Evolutionary conservation across 805 yeast species (phyloP).

Genomic region (Pichia eremophila): DNA sequence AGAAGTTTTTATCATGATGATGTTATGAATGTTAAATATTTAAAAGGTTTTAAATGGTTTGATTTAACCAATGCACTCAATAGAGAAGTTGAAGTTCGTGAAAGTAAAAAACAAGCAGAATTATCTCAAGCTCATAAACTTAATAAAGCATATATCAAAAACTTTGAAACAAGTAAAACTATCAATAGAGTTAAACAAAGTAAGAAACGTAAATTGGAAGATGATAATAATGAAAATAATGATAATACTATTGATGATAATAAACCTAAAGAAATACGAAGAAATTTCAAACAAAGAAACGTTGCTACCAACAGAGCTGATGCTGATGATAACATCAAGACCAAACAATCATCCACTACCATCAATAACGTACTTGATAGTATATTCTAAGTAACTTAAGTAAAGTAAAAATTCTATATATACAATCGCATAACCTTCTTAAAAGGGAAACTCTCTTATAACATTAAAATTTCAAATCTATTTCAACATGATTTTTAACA

Average conservation of each 20-base stretch:
- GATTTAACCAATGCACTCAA: constrained; percentile 91
- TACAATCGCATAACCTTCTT: neutral
- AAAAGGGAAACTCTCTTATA: no score
- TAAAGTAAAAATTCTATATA: no score
- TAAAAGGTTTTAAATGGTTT: constrained; percentile 90
- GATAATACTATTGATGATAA: neutral
- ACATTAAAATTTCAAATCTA: no score
- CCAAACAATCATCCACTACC: constrained; percentile 17
- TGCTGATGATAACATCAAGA: constrained; percentile 41
- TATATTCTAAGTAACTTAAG: constrained; percentile 31
- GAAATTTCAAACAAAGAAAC: constrained; percentile 63
- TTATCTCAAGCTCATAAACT: constrained; percentile 80
- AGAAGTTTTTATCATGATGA: constrained; percentile 89
- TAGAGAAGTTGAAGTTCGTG: constrained; percentile 79
- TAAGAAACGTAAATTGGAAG: constrained; percentile 28
- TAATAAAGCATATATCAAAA: constrained; percentile 73
- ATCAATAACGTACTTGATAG: constrained; percentile 41
- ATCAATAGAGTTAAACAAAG: constrained; percentile 54
- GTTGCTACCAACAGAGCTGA: constrained; percentile 60
- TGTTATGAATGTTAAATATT: constrained; percentile 79
- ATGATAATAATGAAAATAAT: neutral
- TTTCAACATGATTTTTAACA: no score
- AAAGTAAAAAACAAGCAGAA: constrained; percentile 79
- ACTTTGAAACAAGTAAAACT: constrained; percentile 82
- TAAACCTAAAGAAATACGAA: constrained; percentile 28